Base-by-base conservation (phyloP, 768 basidiomycete species). In the Dacryopinax spathularia region DNA sequence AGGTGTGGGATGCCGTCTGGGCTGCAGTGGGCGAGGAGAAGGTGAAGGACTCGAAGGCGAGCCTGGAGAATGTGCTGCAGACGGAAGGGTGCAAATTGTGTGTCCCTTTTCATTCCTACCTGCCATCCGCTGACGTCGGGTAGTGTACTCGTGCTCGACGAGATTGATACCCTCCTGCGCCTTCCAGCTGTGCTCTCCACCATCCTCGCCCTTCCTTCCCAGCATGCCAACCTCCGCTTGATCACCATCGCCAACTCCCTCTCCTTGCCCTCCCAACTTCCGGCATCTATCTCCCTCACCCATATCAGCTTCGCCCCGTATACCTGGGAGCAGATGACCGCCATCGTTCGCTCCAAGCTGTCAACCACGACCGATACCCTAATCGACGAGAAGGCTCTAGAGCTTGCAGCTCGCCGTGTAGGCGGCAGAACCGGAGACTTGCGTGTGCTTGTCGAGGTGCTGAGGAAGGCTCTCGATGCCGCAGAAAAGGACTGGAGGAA, bases 181-280 rank as follows among this genome's bases (percentile, higher is more conserved):
- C 83, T 82, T 10, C 67, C 80, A 1, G 82, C 83, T 67, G 74
- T 81, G 9, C 77, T 91, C 48, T 71, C 80, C 1, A 74, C 83
- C 12, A 74, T 94, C 48, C 89, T 92, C 72, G 78, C 83, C 3
- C 77, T 91, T n/a, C 80, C 86, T 60, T 73, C 78, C 2, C 75
- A 82, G 60, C 71, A 80, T 0, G 73, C 80, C 10, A 75, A 74
- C 35, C 72, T 92, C 63, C 83, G 89, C 59, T 68, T 91, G 37
- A 84, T 93, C 68, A 89, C 87, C 35, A 91, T 94, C 70, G 89
- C 91, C 37, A 94, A 94, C 69, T 89, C 88, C 1, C 91, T 92
- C 69, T 91, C 89, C 4, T 82, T 94, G 27, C 85, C 87, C 1
- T 80, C 84, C 1, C 48, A 78, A 84, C 0, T 68, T 37, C 60